Evolutionary conservation across 2,329 filamentous ascomycete species (phyloP).

Genomic region (Fusarium burgessii): DNA sequence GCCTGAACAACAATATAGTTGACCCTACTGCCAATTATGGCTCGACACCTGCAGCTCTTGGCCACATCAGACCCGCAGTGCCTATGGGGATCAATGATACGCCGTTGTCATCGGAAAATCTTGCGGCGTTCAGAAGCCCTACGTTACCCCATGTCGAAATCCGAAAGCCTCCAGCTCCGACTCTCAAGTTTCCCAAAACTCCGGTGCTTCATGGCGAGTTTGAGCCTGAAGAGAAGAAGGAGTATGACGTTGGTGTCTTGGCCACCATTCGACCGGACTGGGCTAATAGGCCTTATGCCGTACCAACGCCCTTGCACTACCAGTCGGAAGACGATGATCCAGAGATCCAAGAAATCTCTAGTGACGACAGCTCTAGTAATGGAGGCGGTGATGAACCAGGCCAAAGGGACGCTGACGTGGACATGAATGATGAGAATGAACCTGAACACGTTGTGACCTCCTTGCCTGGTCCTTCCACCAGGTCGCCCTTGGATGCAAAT

Average conservation of each 20-base stretch:
- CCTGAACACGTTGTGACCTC: not conserved
- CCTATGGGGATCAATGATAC: no score
- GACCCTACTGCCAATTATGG: not conserved
- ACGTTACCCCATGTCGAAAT: not conserved
- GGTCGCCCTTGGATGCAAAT: not conserved
- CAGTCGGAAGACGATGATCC: not conserved
- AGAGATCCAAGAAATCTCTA: no score
- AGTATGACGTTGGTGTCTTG: slow-evolving; percentile 12
- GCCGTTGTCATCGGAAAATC: not conserved
- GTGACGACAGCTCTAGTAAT: not conserved
- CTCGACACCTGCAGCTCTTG: not conserved
- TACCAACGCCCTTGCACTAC: no score
- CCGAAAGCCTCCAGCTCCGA: not conserved
- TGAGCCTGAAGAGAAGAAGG: not conserved
- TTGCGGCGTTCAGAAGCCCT: not conserved
- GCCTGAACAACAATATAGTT: not conserved
- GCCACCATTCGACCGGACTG: slow-evolving; percentile 8
- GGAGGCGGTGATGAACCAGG: not conserved
- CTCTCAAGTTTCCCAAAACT: not conserved
- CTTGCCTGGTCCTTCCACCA: not conserved
- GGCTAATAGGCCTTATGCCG: not conserved
- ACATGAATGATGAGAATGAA: not conserved
- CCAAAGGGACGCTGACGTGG: not conserved
- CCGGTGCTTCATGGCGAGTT: not conserved
- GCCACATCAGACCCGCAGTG: no score